Evolutionary conservation across 2,329 filamentous ascomycete species (phyloP).

Genomic region (Pseudopyricularia javanii): DNA sequence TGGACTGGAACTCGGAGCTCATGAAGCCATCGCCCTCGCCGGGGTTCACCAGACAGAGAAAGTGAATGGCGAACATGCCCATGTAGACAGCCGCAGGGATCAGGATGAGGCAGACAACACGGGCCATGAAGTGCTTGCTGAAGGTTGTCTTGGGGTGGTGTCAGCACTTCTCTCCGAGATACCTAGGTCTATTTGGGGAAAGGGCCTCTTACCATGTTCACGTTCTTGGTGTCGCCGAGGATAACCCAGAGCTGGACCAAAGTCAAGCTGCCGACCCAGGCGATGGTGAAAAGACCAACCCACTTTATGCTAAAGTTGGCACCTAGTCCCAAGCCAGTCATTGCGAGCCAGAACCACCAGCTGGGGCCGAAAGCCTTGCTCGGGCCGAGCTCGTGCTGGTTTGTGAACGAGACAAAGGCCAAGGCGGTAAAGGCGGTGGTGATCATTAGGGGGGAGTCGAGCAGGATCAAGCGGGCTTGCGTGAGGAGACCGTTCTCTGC

Average conservation of each 20-base stretch:
- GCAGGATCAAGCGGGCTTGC: conserved; percentile 86
- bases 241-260: conserved; percentile 89
- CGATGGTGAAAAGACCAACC: conserved; percentile 97
- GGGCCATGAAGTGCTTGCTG: conserved; percentile 88
- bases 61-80: conserved; percentile 95
- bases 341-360: conserved; percentile 97
- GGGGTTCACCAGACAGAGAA: conserved; percentile 82
- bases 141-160: conserved; percentile 50
- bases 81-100: conserved; percentile 87
- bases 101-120: conserved; percentile 80
- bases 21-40: conserved; percentile 98
- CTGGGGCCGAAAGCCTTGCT: conserved; percentile 73
- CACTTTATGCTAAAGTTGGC: conserved; percentile 94
- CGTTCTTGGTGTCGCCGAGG: conserved; percentile 76
- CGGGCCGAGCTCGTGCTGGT: conserved; percentile 91
- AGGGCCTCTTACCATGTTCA: conserved; percentile 51
- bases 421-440: conserved; percentile 88
- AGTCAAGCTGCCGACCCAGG: conserved; percentile 90
- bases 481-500: conserved; percentile 90
- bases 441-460: conserved; percentile 88
- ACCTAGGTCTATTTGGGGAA: not conserved
- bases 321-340: conserved; percentile 77
- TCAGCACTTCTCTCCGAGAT: conserved; percentile 6
- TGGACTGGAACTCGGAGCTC: conserved; percentile 98
- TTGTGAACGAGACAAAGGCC: conserved; percentile 84